Evolutionary conservation across 768 basidiomycete species (phyloP), one percentile per base, ranked within the genome.

Genomic region (Sarcodon sp.): DNA sequence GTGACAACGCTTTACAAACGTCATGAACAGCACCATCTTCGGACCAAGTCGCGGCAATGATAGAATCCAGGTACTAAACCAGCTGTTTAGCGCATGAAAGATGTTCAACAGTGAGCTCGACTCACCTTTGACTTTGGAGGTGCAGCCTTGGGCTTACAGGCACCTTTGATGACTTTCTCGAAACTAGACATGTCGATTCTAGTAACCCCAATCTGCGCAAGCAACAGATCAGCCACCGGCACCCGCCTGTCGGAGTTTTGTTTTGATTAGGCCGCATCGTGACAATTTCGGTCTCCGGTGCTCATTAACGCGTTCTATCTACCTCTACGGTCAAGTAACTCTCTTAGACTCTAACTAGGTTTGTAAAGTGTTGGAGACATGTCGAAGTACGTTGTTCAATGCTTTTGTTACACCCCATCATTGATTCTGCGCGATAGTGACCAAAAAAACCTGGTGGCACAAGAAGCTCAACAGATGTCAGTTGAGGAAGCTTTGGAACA

Each of bases 71-170:
- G 69, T 98, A 99, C 91, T 97, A 61, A 35, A 35, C 44, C 9
- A 2, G 45, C 31, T 21, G 18, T 43, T 43, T 36, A 33, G 35
- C 8, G 9, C 4, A 27, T 6, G 9, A 7, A 1, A 47, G 38
- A 39, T 7, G 35, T 10, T 7, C 13, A 37, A n/a, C 15, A 11
- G 45, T 27, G 39, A 35, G 10, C 27, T 12, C 6, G 1, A 62
- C 66, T 13, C 51, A 90, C 93, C 77, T 99, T 99, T 54, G 90
- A 68, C 68, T 99, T 99, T 52, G 96, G 96, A 2, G 89, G 82
- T 2, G 90, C 89, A 43, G 88, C 80, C 69, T 98, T 98, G 49
- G 93, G 89, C 74, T 97, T 97, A 69, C 92, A 97, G 11, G 94
- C 96, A 61, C 89, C 68, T 69, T 94, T 96, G 56, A 98, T 87